These are phyloP conservation scores for Daphne laureola DNA, from an alignment of 441 rosid genomes.

Conservation along the genomic window DNA sequence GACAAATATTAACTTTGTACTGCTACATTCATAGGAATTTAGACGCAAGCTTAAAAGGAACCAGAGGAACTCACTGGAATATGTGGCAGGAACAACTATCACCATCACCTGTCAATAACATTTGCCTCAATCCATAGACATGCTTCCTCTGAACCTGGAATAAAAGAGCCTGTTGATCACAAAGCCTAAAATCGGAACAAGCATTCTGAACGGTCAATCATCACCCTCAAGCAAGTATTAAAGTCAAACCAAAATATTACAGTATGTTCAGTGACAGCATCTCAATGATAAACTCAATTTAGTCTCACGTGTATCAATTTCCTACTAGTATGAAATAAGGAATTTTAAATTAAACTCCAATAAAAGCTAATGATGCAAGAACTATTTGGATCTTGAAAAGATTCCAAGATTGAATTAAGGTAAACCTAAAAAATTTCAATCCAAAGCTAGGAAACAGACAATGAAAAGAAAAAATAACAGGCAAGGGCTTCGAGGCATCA, in stretches of 20 bases:
- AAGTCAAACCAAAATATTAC: no score
- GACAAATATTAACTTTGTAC: no score
- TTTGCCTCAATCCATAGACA: constrained; percentile 84
- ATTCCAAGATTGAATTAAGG: neutral
- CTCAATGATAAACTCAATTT: no score
- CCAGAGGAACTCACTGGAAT: constrained; percentile 49
- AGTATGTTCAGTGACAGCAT: no score
- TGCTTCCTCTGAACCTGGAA: constrained; percentile 93
- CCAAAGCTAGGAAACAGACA: no score
- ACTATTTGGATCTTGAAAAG: constrained; percentile 3
- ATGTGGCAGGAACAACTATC: constrained; percentile 89
- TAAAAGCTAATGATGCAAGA: neutral
- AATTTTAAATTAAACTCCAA: neutral
- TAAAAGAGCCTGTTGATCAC: constrained; percentile 7
- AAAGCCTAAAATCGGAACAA: constrained; percentile 6
- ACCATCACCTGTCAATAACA: constrained; percentile 67
- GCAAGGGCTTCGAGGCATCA: no score
- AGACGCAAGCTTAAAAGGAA: constrained; percentile 4
- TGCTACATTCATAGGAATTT: neutral
- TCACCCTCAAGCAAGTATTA: no score
- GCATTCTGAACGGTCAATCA: neutral
- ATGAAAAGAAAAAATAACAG: no score
- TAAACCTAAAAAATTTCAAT: neutral
- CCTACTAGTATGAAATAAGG: no score
- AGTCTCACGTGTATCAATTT: no score